Base-by-base conservation (phyloP, 345 rosid genomes). In the Brassica incana region DNA sequence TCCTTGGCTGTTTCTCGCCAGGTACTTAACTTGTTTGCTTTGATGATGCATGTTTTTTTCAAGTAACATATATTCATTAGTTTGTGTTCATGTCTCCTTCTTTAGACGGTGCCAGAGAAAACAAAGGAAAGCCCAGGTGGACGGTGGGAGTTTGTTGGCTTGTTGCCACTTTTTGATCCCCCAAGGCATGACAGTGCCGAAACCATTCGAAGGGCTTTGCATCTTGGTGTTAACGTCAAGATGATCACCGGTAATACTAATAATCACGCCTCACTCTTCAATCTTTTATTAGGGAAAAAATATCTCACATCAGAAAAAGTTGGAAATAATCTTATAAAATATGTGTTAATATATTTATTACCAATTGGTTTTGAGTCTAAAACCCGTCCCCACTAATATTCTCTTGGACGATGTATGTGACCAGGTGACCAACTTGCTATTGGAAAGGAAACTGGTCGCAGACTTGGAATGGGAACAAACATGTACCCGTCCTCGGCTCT, bases 181-280 rank as follows among this genome's bases (percentile, higher is more conserved):
- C 99, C 99, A 5, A 90, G 99, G 83, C 99, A 95, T 75, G 99
- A 95, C 81, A 95, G 99, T 85, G 99, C 99, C 20, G 99, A 95
- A 84, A 95, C 99, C 74, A 95, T 95, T 70, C 85, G 95, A 70
- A 86, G 97, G 70, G 99, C 99, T 78, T 88, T 95, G 73, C 85
- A 95, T 83, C 97, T 94, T 45, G 98, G 98, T 58, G 98, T 94
- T 66, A 94, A 94, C 69, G 98, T 94, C 43, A 94, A 94, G 88
- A 94, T 94, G 98, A 94, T 94, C 80, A 94, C 97, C n/a, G 98
- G 98, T 18, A 18, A 18, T 16, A 16, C 18, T 93, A 84, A 50
- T 50, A 50, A 5, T 1, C 6, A 50, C 1, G 7, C 2, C 58
- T n/a, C 14, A 40, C 18, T 27, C 30, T 27, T 27, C 30, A 27